Percentiles rank a stretch among this genome's conserved stretches.
Evolutionary conservation across 306 rosid genomes (phyloP).

Genomic region (Mucuna pruriens): DNA sequence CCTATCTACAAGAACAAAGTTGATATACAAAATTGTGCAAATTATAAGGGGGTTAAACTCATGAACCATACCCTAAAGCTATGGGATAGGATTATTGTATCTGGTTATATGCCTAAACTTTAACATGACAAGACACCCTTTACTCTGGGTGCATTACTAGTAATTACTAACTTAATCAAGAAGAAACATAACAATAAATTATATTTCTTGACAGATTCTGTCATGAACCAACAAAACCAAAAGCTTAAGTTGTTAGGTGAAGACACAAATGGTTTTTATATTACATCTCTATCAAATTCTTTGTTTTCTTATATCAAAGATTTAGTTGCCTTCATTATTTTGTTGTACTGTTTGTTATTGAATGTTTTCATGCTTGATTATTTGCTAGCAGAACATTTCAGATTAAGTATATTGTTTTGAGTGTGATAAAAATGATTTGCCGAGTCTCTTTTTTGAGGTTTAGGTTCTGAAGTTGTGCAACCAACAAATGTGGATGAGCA

Average conservation of each 20-base stretch:
- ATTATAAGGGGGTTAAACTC: not conserved
- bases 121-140: not conserved
- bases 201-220: not conserved
- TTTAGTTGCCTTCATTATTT: constrained; percentile 15
- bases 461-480: constrained; percentile 48
- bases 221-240: not conserved
- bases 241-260: not conserved
- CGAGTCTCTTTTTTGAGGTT: constrained; percentile 26
- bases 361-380: constrained; percentile 22
- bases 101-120: not conserved
- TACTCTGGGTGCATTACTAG: not conserved
- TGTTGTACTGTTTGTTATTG: not conserved
- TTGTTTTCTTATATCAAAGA: constrained; percentile 14
- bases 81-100: not conserved
- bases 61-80: not conserved
- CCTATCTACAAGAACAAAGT: not conserved
- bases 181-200: not conserved
- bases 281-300: not conserved
- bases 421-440: constrained; percentile 6
- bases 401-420: constrained; percentile 24
- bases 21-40: not conserved
- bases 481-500: constrained; percentile 56
- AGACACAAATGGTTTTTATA: not conserved
- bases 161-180: constrained; percentile 15
- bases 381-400: not conserved